Conservation (phyloP, 768 basidiomycete genomes). For the Clavaria fumosa region DNA sequence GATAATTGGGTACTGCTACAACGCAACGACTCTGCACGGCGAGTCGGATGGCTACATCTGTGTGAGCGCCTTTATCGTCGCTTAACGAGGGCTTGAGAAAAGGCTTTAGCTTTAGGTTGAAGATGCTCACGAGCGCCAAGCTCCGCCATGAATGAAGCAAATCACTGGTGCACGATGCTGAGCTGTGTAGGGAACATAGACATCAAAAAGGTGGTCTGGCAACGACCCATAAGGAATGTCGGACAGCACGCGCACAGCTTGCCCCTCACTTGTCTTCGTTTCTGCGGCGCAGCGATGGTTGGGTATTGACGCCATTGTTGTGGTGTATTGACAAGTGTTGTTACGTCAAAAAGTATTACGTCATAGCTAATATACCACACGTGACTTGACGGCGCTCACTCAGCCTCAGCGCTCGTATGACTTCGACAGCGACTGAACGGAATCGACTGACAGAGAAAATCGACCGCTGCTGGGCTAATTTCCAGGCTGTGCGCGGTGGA, state of each 20-base stretch:
- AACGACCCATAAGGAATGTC: constrained; percentile 25
- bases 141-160: constrained; percentile 72
- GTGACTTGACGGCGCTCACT: too few relatives aligned
- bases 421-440: too few relatives aligned
- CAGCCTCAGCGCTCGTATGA: too few relatives aligned
- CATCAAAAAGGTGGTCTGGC: constrained; percentile 17
- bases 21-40: constrained; percentile 32
- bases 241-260: constrained; percentile 6
- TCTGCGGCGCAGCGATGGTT: not conserved
- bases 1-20: constrained; percentile 67
- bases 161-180: constrained; percentile 26
- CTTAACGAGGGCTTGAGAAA: constrained; percentile 19
- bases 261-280: too few relatives aligned
- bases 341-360: too few relatives aligned
- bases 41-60: constrained; percentile 36
- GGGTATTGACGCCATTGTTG: not conserved
- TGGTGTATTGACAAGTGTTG: too few relatives aligned
- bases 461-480: too few relatives aligned
- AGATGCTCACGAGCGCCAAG: constrained; percentile 56
- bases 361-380: too few relatives aligned
- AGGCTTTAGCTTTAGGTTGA: constrained; percentile 7
- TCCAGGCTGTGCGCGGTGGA: too few relatives aligned
- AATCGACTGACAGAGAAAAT: too few relatives aligned
- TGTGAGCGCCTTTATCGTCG: constrained; percentile 57
- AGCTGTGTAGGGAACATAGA: constrained; percentile 29